Percentiles rank a stretch among this genome's conserved stretches.
Evolutionary conservation across 2,329 filamentous ascomycete species (phyloP).

Genomic region (Colletotrichum orchidophilum): DNA sequence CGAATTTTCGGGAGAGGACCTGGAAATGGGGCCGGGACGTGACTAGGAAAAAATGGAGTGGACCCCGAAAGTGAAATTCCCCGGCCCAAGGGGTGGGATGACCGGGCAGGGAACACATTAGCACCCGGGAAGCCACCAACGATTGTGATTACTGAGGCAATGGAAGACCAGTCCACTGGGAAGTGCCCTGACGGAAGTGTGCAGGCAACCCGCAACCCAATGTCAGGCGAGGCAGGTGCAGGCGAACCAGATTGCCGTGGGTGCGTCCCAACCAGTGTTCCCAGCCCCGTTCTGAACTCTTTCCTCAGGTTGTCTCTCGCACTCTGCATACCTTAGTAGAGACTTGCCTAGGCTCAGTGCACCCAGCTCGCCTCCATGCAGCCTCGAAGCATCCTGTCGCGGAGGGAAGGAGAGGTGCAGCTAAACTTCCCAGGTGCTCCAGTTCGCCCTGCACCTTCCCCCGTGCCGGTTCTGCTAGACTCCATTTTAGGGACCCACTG

Average conservation of each 20-base stretch:
- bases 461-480: background rate
- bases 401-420: background rate
- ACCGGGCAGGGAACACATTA: background rate
- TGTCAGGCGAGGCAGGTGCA: background rate
- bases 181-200: background rate
- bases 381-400: conserved; percentile 22
- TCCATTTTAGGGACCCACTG: background rate
- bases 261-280: background rate
- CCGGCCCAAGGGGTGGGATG: conserved; percentile 7
- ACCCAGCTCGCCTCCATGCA: conserved; percentile 21
- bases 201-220: background rate
- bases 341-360: background rate
- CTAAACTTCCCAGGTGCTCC: background rate
- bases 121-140: background rate
- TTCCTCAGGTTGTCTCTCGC: background rate
- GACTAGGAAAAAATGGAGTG: conserved; percentile 24
- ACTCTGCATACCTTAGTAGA: too few relatives aligned
- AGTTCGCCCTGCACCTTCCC: background rate
- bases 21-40: conserved; percentile 27
- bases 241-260: background rate
- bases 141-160: background rate
- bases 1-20: conserved; percentile 31
- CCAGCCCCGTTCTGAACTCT: background rate
- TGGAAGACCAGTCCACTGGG: background rate
- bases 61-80: conserved; percentile 29